A percentile compares a stretch with the other conserved stretches of the same genome.
phyloP scores from a whole-genome alignment of 179 eudicot species.

The Silene noctiflora region DNA sequence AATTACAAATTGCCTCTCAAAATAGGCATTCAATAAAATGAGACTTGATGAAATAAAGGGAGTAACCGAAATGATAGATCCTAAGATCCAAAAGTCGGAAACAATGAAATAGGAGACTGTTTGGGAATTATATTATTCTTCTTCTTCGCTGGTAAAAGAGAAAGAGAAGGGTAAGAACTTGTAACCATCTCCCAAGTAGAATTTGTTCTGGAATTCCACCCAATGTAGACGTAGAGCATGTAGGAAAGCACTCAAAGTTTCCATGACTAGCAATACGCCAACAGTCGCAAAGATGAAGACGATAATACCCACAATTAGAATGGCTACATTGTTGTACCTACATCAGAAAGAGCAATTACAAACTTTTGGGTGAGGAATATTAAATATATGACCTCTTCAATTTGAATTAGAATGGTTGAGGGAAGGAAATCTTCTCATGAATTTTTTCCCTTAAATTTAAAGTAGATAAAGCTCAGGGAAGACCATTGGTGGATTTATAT shows the following conservation, averaged over 20 bases:
- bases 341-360: conserved; percentile 17
- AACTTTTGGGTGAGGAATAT: neutral
- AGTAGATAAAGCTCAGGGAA: neutral
- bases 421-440: too few species aligned
- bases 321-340: conserved; percentile 66
- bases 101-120: conserved; percentile 50
- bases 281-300: conserved; percentile 75
- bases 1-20: conserved; percentile 21
- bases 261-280: conserved; percentile 81
- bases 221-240: conserved; percentile 87
- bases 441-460: neutral
- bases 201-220: conserved; percentile 85
- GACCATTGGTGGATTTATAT: neutral
- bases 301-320: conserved; percentile 52
- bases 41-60: too few species aligned
- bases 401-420: neutral
- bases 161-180: conserved; percentile 68
- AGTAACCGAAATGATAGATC: conserved; percentile 14
- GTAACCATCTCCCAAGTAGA: conserved; percentile 82
- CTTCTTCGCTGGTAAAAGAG: conserved; percentile 45
- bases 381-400: neutral
- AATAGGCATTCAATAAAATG: too few species aligned
- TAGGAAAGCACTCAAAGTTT: conserved; percentile 81
- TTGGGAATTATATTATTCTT: conserved; percentile 57
- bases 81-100: conserved; percentile 20